Evolutionary conservation across 352 stramenopile genomes (phyloP), one percentile per base, ranked within the genome.

Genomic region (Globisporangium cystogenes): DNA sequence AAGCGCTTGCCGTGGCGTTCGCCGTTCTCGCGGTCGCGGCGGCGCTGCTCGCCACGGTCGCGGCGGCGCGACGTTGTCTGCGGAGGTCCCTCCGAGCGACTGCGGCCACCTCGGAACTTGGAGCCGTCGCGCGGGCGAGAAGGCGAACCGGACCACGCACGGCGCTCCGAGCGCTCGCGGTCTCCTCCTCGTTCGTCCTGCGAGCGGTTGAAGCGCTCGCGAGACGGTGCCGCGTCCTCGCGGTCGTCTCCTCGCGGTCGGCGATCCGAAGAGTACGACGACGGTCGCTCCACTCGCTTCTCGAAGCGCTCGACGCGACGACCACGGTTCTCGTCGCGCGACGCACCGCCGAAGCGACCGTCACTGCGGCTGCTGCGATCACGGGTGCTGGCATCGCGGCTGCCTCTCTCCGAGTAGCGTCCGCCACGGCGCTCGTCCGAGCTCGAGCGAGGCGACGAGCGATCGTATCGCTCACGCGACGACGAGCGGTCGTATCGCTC

Each of bases 1-100:
- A 46, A 54, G 31, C 49, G 48, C 40, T 55, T 61, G 39, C 55
- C 48, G 40, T 51, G 54, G n/a, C 48, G 55, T 18, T 52, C 48
- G 40, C 40, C 51, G 35, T 48, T 48, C 12, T 61, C 55, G 18
- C 55, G 55, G 7, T 61, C 55, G 14, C 55, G 48, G 16, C 43
- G 26, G 53, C 56, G 44, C 53, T 55, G 53, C 27, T 55, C 42
- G 33, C 62, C 45, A 44, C 55, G 55, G 16, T 52, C 36, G 27
- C 48, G 55, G 23, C 55, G 45, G 48, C 56, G 55, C 31, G 55
- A 61, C 31, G 55, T 61, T 14, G 40, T 43, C 12, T 20, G 40
- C 11, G 46, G 36, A 7, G 33, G 53, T 2, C 44, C 43, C 15
- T 26, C 26, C 14, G 45, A 59, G 4, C 44, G 36, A 26, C 44